phyloP scores from a whole-genome alignment of 106 monocot species.

The Triglochin maritima region DNA sequence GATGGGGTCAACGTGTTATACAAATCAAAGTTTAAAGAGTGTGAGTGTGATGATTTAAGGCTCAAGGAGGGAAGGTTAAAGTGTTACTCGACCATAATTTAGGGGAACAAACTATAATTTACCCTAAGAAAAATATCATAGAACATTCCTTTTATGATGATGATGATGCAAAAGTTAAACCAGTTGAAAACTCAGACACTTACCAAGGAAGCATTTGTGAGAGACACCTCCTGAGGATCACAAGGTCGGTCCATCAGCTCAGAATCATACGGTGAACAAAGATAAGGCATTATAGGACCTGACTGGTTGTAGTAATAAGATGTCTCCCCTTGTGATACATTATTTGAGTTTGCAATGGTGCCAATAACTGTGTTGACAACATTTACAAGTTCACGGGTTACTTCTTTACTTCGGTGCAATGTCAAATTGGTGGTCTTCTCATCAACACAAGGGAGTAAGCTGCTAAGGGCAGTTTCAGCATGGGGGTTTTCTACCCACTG shows the following conservation, averaged over 20 bases:
- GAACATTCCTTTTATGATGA: too few species aligned
- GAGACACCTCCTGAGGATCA: conserved; percentile 43
- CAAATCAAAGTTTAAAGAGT: too few species aligned
- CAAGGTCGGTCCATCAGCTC: conserved; percentile 33
- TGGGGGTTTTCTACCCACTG: conserved; percentile 72
- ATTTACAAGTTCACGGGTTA: conserved; percentile 48
- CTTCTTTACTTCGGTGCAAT: conserved; percentile 66
- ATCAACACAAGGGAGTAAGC: conserved; percentile 72
- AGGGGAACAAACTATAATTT: too few species aligned
- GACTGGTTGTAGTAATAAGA: conserved; percentile 43
- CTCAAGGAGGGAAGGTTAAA: too few species aligned
- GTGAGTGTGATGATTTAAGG: too few species aligned
- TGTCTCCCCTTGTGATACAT: conserved; percentile 2
- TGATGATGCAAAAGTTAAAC: too few species aligned
- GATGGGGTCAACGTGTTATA: too few species aligned
- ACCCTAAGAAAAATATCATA: too few species aligned
- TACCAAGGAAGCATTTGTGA: conserved; percentile 63
- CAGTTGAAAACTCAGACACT: conserved; percentile 2
- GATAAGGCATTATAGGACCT: conserved; percentile 47
- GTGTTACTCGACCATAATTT: too few species aligned
- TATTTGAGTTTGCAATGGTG: conserved; percentile 40
- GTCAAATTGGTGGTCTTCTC: conserved; percentile 52
- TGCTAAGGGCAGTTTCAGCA: conserved; percentile 72
- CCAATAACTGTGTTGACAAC: conserved; percentile 58
- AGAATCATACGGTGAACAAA: conserved; percentile 72